A percentile compares a stretch with the other conserved stretches of the same genome.
Evolutionary conservation across 2,329 filamentous ascomycete species (phyloP).

Genomic region (Pseudogymnoascus sp.): DNA sequence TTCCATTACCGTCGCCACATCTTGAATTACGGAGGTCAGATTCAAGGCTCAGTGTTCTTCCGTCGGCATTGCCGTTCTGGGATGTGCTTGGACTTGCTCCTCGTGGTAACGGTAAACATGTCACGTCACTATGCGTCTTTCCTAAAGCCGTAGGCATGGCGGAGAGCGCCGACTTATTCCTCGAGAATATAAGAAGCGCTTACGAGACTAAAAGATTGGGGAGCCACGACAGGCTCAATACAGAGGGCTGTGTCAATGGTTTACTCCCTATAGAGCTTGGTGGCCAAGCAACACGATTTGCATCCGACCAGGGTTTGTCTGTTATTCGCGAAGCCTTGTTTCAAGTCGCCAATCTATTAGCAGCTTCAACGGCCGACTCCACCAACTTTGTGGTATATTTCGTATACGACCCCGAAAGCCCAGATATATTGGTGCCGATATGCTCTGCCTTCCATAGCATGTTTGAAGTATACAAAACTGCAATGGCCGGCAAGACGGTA

Average conservation of each 20-base stretch:
- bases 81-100: conserved; percentile 71
- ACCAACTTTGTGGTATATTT: conserved; percentile 69
- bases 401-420: conserved; percentile 59
- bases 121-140: conserved; percentile 63
- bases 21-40: conserved; percentile 66
- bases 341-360: conserved; percentile 25
- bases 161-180: conserved; percentile 54
- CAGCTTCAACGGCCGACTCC: conserved; percentile 28
- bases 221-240: conserved; percentile 42
- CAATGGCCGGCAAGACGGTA: conserved; percentile 40
- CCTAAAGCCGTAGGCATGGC: conserved; percentile 57
- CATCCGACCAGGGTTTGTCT: conserved; percentile 1
- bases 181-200: conserved; percentile 59
- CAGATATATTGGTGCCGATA: conserved; percentile 58
- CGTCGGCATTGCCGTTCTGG: conserved; percentile 72
- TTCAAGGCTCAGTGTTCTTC: conserved; percentile 62
- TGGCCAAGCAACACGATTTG: conserved; percentile 29
- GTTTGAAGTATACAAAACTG: conserved; percentile 54
- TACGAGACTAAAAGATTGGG: conserved; percentile 73
- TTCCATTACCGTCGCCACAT: conserved; percentile 60
- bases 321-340: conserved; percentile 22
- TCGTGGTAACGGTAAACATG: conserved; percentile 61
- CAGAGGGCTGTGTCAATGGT: conserved; percentile 31
- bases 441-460: conserved; percentile 68
- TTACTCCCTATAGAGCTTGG: conserved; percentile 26